These are phyloP conservation scores for Quercus variabilis DNA, from an alignment of 306 rosid genomes.

Conservation along the genomic window DNA sequence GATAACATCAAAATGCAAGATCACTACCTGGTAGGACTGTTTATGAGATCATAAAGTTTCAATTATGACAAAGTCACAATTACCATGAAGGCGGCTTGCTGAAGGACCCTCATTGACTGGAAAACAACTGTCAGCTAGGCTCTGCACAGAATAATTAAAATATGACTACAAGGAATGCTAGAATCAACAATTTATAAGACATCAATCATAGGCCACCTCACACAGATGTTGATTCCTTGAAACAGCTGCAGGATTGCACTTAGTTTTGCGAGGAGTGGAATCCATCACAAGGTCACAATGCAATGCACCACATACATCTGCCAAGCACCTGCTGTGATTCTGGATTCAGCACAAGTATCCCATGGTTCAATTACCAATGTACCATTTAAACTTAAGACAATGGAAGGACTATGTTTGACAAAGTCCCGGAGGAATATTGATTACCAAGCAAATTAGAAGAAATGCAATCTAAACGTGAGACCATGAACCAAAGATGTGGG, in stretches of 20 bases:
- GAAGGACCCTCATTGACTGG: constrained; percentile 56
- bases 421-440: background rate
- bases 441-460: background rate
- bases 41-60: background rate
- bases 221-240: constrained; percentile 70
- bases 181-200: background rate
- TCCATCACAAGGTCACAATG: constrained; percentile 60
- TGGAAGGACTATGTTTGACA: background rate
- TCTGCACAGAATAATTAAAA: constrained; percentile 26
- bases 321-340: constrained; percentile 71
- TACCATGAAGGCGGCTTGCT: constrained; percentile 68
- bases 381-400: background rate
- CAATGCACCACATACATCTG: constrained; percentile 73
- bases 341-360: constrained; percentile 31
- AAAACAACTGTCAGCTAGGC: constrained; percentile 70
- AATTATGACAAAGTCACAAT: constrained; percentile 13
- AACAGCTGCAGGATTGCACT: constrained; percentile 76
- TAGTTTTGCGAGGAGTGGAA: constrained; percentile 45
- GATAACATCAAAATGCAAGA: constrained; percentile 11
- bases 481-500: no score
- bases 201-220: constrained; percentile 53
- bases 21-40: constrained; percentile 5
- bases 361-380: constrained; percentile 6
- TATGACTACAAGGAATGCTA: constrained; percentile 17
- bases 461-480: background rate